Evolutionary conservation across 768 basidiomycete genomes (phyloP), one percentile per base, ranked within the genome.

Genomic region (Trametes elegans): DNA sequence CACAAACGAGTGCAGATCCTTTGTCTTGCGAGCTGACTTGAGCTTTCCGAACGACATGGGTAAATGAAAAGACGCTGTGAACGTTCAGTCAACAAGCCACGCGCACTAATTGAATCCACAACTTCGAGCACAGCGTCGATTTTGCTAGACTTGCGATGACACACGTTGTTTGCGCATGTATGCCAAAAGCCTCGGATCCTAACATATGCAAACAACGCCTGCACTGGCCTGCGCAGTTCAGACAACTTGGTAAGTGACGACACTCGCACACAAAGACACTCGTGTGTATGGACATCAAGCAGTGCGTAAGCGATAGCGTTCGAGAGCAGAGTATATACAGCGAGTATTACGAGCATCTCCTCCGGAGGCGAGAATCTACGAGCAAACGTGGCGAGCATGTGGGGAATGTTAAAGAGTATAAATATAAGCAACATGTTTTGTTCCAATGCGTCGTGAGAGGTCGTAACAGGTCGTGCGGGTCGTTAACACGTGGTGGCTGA

Each of bases 31-130:
- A 5, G 62, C 53, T 23, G 63, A 57, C 24, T 61, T 62, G 26
- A 68, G 57, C 39, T 55, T 59, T 8, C 54, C 44, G 24, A 68
- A 68, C 0, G 66, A 68, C 66, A 68, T 68, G 18, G 24, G 2
- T n/a, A n/a, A 10, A n/a, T 35, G 7, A 18, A 13, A 26, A 36
- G 23, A 23, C 11, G 7, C 34, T 18, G 53, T 7, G 14, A 18
- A 23, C 13, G 24, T 11, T n/a, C 35, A n/a, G n/a, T n/a, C n/a
- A n/a, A n/a, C n/a, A n/a, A n/a, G n/a, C n/a, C n/a, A n/a, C n/a
- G n/a, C n/a, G n/a, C n/a, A n/a, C 34, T 6, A 13, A 13, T 14
- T 35, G 34, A 5, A n/a, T 13, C 34, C 34, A n/a, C 11, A 5
- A 14, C 34, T 32, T 32, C 34, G 34, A 14, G 13, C 5, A 5